A percentile compares a stretch with the other conserved stretches of the same genome.
Evolutionary conservation across 352 stramenopile species (phyloP).

Genomic region (Globisporangium echinulatum): DNA sequence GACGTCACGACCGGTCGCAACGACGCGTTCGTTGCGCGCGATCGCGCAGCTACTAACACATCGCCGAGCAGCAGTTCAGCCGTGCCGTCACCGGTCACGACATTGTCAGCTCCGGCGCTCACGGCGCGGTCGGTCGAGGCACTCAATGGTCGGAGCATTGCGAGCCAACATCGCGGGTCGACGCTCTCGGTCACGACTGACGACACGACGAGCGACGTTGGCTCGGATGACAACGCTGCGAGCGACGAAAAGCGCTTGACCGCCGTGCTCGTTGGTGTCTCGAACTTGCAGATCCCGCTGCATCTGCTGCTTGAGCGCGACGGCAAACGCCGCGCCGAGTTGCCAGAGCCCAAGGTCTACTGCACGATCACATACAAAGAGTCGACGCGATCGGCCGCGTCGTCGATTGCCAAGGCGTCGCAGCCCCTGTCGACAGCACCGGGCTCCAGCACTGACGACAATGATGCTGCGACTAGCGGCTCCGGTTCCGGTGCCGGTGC

Average conservation of each 20-base stretch:
- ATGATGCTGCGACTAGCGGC: conserved; percentile 3
- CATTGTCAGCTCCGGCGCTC: conserved; percentile 13
- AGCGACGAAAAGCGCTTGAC: conserved; percentile 63
- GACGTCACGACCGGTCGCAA: conserved; percentile 55
- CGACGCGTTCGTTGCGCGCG: conserved; percentile 11
- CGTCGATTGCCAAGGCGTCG: conserved; percentile 51
- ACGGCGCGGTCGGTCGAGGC: conserved; percentile 22
- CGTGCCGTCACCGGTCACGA: conserved; percentile 9
- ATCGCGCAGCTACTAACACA: background rate
- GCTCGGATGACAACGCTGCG: conserved; percentile 39
- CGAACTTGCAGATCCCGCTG: conserved; percentile 54
- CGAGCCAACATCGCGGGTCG: background rate
- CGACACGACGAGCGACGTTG: conserved; percentile 52
- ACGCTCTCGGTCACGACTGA: conserved; percentile 55
- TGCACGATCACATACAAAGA: conserved; percentile 77
- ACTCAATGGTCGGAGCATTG: conserved; percentile 4
- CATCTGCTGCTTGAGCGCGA: conserved; percentile 22
- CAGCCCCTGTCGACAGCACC: conserved; percentile 9
- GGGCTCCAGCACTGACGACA: too few species aligned
- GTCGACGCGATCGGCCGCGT: conserved; percentile 67
- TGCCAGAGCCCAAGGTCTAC: conserved; percentile 57
- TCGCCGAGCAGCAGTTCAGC: background rate
- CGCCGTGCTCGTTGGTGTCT: conserved; percentile 68
- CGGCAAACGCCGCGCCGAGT: conserved; percentile 16
- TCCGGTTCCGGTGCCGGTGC: conserved; percentile 4